phyloP scores from a whole-genome alignment of 768 basidiomycete genomes.

The Agrocybe pediades region DNA sequence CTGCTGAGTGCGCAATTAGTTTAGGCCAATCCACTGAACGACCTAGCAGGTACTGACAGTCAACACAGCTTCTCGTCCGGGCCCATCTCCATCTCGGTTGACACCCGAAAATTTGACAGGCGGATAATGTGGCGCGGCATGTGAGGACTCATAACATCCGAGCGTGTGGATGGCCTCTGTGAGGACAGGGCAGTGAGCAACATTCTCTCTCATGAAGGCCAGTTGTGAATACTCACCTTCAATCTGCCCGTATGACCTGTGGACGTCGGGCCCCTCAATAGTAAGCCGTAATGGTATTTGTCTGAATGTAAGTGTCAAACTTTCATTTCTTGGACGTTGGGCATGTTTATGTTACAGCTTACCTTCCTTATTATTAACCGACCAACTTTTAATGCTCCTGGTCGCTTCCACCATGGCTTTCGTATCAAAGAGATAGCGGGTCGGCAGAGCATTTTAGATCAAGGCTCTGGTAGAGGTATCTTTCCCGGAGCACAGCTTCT shows the following conservation, averaged over 20 bases:
- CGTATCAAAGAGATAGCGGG: conserved; percentile 34
- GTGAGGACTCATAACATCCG: conserved; percentile 70
- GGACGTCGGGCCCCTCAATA: conserved; percentile 77
- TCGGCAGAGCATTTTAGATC: conserved; percentile 41
- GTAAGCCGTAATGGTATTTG: conserved; percentile 87
- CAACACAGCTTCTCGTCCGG: conserved; percentile 68
- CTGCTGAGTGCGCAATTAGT: conserved; percentile 24
- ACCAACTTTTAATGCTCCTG: conserved; percentile 66
- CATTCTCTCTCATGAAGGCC: too few relatives aligned
- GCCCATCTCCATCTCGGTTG: conserved; percentile 76
- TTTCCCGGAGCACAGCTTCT: conserved; percentile 53
- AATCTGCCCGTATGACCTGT: conserved; percentile 76
- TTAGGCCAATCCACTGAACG: conserved; percentile 1
- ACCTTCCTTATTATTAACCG: conserved; percentile 89
- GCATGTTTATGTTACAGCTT: neutral
- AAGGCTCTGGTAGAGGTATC: conserved; percentile 40
- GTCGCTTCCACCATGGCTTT: conserved; percentile 34
- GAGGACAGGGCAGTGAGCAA: neutral
- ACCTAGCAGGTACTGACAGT: conserved; percentile 48
- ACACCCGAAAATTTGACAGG: conserved; percentile 80
- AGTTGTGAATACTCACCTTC: conserved; percentile 34
- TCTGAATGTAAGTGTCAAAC: conserved; percentile 40
- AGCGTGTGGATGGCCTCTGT: conserved; percentile 65
- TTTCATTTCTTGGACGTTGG: neutral
- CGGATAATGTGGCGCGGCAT: conserved; percentile 81